Percentiles rank a stretch among this genome's conserved stretches.
Conservation (phyloP, 129 eudicot species). For the Pittosporum tobira region DNA sequence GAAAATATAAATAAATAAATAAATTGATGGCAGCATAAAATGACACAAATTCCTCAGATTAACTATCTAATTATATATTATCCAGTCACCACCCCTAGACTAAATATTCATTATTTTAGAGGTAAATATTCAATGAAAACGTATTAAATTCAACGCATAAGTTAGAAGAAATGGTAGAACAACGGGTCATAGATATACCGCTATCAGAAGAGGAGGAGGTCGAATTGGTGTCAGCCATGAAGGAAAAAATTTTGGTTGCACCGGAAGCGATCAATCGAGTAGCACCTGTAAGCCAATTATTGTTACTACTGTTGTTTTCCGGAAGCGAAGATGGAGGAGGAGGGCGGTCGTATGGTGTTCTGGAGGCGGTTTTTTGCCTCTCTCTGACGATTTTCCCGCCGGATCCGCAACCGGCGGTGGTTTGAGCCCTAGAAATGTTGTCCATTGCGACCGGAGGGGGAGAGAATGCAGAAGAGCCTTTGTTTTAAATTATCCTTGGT, state of each 20-base stretch:
- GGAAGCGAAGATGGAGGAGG: slow-evolving; percentile 23
- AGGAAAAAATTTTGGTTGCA: slow-evolving; percentile 43
- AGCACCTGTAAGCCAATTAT: slow-evolving; percentile 61
- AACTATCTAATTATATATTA: neutral
- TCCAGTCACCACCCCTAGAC: neutral
- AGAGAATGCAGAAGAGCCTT: too few relatives aligned
- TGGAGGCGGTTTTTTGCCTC: slow-evolving; percentile 20
- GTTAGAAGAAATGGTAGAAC: neutral
- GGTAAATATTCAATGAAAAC: neutral
- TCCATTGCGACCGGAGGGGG: neutral
- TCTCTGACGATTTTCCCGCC: slow-evolving; percentile 64
- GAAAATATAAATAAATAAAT: too few relatives aligned
- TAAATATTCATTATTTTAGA: neutral
- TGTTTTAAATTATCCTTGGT: too few relatives aligned
- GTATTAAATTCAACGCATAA: neutral
- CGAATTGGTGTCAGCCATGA: slow-evolving; percentile 31
- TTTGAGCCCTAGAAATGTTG: slow-evolving; percentile 14
- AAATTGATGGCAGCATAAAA: too few relatives aligned
- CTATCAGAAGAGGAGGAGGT: slow-evolving; percentile 36
- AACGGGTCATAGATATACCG: slow-evolving; percentile 20
- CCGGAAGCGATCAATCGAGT: slow-evolving; percentile 46
- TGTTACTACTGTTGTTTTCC: slow-evolving; percentile 27
- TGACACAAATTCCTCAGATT: too few relatives aligned
- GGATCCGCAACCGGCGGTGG: slow-evolving; percentile 35
- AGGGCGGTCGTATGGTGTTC: slow-evolving; percentile 71